Conservation (phyloP, 2,329 filamentous ascomycete genomes). For the Thelonectria discophora region DNA sequence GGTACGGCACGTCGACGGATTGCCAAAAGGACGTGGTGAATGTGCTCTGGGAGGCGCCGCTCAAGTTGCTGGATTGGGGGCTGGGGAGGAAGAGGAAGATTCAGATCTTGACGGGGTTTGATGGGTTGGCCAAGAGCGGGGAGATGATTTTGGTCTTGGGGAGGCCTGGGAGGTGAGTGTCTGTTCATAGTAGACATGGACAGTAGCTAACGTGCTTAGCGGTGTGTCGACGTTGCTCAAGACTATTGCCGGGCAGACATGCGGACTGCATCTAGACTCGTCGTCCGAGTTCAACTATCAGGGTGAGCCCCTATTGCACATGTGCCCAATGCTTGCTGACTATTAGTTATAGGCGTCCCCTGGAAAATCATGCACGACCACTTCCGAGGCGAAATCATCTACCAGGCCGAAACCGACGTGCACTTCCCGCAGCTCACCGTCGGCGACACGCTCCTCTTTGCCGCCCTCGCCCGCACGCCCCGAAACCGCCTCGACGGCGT, state of each 20-base stretch:
- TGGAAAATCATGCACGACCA: constrained; percentile 27
- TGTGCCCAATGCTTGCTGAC: background rate
- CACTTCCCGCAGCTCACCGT: constrained; percentile 79
- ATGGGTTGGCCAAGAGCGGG: constrained; percentile 28
- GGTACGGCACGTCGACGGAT: constrained; percentile 23
- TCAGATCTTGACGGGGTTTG: constrained; percentile 26
- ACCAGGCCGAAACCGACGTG: constrained; percentile 59
- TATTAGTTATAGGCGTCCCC: constrained; percentile 13
- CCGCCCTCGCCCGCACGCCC: constrained; percentile 71
- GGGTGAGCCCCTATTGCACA: background rate
- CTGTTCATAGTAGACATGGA: background rate
- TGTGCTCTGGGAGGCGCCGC: constrained; percentile 20
- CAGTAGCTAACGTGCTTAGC: background rate
- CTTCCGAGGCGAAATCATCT: constrained; percentile 29
- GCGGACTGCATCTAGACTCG: constrained; percentile 23
- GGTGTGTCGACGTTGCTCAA: constrained; percentile 30
- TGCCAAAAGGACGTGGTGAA: constrained; percentile 29
- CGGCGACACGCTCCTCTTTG: constrained; percentile 78
- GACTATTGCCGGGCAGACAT: constrained; percentile 27
- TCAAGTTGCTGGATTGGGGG: constrained; percentile 17
- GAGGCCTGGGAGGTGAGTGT: constrained; percentile 30
- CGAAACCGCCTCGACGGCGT: constrained; percentile 65
- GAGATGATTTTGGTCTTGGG: constrained; percentile 31
- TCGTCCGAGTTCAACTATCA: constrained; percentile 30
- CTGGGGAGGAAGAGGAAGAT: constrained; percentile 18